Evolutionary conservation across 1,284 basidiomycete species (phyloP).

Genomic region (Puccinia hordei): DNA sequence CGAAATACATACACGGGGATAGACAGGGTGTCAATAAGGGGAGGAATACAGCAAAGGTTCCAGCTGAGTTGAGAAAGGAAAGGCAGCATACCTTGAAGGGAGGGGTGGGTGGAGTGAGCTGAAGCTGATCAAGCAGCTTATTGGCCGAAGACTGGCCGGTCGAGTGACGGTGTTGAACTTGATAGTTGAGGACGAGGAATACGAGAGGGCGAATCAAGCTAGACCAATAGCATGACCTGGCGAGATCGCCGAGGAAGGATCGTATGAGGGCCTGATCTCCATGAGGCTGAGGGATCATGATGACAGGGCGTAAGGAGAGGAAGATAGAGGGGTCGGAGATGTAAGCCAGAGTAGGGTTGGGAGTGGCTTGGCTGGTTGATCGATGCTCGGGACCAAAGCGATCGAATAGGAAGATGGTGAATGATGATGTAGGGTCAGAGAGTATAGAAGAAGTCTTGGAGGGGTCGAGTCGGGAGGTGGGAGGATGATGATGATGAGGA

Average conservation of each 20-base stretch:
- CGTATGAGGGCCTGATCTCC: neutral
- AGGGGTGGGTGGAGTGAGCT: neutral
- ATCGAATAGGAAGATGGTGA: neutral
- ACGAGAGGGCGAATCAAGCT: neutral
- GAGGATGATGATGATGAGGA: neutral
- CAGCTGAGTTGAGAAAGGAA: neutral
- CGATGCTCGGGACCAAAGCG: neutral
- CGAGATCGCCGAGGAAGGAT: neutral
- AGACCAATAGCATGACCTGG: conserved; percentile 15
- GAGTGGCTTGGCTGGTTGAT: neutral
- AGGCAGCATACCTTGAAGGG: neutral
- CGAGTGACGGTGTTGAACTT: neutral
- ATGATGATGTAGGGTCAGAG: neutral
- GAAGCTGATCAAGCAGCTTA: neutral
- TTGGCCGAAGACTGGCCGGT: neutral
- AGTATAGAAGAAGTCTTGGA: neutral
- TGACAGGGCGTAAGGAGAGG: neutral
- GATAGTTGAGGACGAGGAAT: conserved; percentile 8
- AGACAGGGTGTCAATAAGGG: neutral
- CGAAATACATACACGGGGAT: too few relatives aligned
- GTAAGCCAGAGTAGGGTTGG: neutral
- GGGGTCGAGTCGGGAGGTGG: neutral
- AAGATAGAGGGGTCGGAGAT: neutral
- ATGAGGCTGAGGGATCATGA: conserved; percentile 12
- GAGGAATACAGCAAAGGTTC: neutral